Conservation (phyloP, 345 rosid genomes). For the Clausena lansium region DNA sequence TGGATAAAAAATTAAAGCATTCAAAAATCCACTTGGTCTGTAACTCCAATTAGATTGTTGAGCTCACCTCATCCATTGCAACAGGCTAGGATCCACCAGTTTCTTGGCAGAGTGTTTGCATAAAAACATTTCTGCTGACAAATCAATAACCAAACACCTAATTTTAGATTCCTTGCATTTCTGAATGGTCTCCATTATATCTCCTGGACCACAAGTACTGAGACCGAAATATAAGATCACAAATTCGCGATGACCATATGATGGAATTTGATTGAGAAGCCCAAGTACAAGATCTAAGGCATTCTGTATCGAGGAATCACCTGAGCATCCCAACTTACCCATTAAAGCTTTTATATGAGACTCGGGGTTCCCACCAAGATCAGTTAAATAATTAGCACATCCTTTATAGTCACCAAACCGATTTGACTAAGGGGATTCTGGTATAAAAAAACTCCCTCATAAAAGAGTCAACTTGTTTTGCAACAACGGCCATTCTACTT, state of each 20-base stretch:
- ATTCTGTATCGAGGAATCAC: conserved; percentile 88
- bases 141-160: conserved; percentile 89
- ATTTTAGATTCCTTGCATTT: conserved; percentile 79
- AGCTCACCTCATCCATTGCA: conserved; percentile 84
- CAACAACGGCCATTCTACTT: conserved; percentile 69
- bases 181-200: conserved; percentile 77
- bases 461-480: conserved; percentile 74
- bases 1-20: background rate
- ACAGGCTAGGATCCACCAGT: conserved; percentile 80
- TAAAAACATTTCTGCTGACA: conserved; percentile 84
- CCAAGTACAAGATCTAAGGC: conserved; percentile 70
- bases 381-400: conserved; percentile 75
- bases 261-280: conserved; percentile 72
- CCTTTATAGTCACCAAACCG: conserved; percentile 68
- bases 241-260: conserved; percentile 90
- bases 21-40: background rate
- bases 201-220: conserved; percentile 91
- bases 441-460: conserved; percentile 88
- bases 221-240: conserved; percentile 75
- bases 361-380: conserved; percentile 95
- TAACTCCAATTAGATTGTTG: conserved; percentile 10
- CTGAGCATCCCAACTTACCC: conserved; percentile 73
- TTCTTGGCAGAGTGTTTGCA: conserved; percentile 93
- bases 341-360: conserved; percentile 77
- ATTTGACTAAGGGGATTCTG: conserved; percentile 93